phyloP scores from a whole-genome alignment of 306 rosid genomes.

The Rosa persica region DNA sequence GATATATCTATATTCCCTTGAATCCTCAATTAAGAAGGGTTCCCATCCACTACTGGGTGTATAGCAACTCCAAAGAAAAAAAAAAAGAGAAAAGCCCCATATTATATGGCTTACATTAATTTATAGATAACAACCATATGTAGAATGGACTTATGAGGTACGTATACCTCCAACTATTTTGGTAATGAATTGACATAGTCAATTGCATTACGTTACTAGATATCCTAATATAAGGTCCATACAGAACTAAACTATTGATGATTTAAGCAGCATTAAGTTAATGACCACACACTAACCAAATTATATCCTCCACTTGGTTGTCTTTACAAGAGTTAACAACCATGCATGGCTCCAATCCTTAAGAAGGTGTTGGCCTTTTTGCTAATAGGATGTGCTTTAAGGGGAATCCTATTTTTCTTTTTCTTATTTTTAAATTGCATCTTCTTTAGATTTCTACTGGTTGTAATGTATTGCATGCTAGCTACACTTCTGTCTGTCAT shows the following conservation, averaged over 20 bases:
- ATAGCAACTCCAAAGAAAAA: neutral
- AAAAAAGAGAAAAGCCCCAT: neutral
- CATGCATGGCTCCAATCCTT: neutral
- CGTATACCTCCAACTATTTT: neutral
- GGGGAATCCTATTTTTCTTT: neutral
- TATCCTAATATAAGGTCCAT: neutral
- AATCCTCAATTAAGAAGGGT: neutral
- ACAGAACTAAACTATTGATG: neutral
- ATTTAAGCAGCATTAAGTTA: neutral
- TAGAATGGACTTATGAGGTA: neutral
- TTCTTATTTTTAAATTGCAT: neutral
- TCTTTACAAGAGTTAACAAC: neutral
- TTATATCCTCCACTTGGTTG: neutral
- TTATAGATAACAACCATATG: neutral
- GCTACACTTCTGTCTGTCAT: conserved; percentile 4
- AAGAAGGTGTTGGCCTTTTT: neutral
- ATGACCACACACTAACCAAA: neutral
- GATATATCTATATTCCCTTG: neutral
- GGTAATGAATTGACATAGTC: neutral
- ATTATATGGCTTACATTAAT: neutral
- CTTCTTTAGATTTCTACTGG: neutral
- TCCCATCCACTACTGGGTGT: neutral
- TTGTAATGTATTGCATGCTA: conserved; percentile 1
- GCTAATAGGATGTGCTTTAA: neutral
- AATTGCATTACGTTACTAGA: neutral